Evolutionary conservation across 345 rosid genomes (phyloP).

Genomic region (Odontarrhena argentea): DNA sequence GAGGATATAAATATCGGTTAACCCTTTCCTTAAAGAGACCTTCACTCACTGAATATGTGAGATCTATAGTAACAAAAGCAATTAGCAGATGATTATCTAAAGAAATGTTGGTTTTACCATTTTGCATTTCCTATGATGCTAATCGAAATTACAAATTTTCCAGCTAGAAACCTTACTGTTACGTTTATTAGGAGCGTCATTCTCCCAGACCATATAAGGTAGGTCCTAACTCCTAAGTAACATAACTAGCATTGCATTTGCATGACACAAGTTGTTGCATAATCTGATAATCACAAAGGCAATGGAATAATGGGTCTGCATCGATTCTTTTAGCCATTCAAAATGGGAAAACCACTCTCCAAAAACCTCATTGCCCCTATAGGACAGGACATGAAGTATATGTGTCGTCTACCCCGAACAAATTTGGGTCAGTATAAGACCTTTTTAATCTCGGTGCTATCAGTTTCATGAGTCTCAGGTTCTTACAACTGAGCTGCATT

Average conservation of each 20-base stretch:
- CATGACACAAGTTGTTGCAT: constrained; percentile 18
- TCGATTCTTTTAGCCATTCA: constrained; percentile 38
- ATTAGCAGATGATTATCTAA: too few relatives aligned
- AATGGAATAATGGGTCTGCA: constrained; percentile 32
- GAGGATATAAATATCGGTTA: background rate
- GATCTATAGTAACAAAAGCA: too few relatives aligned
- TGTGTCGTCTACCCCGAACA: constrained; percentile 31
- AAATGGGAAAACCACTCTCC: constrained; percentile 11
- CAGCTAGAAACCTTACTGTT: constrained; percentile 9
- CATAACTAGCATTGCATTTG: constrained; percentile 22
- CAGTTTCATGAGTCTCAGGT: constrained; percentile 26
- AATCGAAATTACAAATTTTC: background rate
- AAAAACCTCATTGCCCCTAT: constrained; percentile 24
- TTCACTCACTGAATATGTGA: too few relatives aligned
- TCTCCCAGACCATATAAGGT: constrained; percentile 14
- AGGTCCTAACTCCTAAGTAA: constrained; percentile 21
- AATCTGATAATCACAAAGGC: constrained; percentile 7
- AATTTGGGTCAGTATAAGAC: constrained; percentile 37
- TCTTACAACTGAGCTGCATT: constrained; percentile 33
- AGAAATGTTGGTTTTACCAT: background rate
- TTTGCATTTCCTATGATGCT: background rate
- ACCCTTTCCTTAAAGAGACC: too few relatives aligned
- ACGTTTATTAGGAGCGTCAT: background rate
- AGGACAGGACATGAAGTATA: constrained; percentile 39
- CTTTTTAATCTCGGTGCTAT: constrained; percentile 22